These are phyloP conservation scores for Paramecium caudatum DNA, from an alignment of 73 alveolate genomes.

Conservation along the genomic window DNA sequence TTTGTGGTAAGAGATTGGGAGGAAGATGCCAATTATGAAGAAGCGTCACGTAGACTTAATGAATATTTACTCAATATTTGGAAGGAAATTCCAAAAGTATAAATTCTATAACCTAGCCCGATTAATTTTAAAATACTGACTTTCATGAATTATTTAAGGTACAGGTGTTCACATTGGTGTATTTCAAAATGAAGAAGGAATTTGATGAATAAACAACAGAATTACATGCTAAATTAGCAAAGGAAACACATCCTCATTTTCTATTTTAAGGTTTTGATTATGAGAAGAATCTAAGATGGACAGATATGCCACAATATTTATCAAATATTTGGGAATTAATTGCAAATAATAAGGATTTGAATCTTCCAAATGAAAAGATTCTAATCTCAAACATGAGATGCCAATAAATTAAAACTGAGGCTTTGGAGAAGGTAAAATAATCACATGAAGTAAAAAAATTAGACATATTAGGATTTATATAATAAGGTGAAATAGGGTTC, in stretches of 20 bases:
- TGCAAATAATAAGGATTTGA: conserved; percentile 69
- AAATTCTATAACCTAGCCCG: conserved; percentile 36
- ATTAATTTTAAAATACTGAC: conserved; percentile 37
- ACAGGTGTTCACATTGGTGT: conserved; percentile 49
- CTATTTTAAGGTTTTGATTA: conserved; percentile 67
- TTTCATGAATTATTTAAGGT: conserved; percentile 65
- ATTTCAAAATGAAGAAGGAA: conserved; percentile 57
- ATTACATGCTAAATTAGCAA: conserved; percentile 52
- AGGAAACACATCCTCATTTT: not conserved
- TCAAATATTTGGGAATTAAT: conserved; percentile 68
- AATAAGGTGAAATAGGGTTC: conserved; percentile 31
- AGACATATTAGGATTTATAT: not conserved
- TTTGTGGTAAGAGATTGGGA: conserved; percentile 74
- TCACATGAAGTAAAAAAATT: not conserved
- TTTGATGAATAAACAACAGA: conserved; percentile 60
- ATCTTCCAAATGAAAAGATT: conserved; percentile 71
- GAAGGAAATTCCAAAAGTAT: conserved; percentile 59
- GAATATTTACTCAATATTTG: conserved; percentile 53
- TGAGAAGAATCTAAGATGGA: conserved; percentile 48
- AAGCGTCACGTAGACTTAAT: conserved; percentile 56
- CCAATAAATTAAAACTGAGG: conserved; percentile 64
- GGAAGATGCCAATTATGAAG: conserved; percentile 72
- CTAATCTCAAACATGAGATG: conserved; percentile 70
- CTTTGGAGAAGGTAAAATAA: conserved; percentile 52
- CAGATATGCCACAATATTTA: conserved; percentile 56